Percentiles rank a stretch among this genome's conserved stretches.
phyloP scores from a whole-genome alignment of 306 rosid genomes.

The Cicer yamashitae region DNA sequence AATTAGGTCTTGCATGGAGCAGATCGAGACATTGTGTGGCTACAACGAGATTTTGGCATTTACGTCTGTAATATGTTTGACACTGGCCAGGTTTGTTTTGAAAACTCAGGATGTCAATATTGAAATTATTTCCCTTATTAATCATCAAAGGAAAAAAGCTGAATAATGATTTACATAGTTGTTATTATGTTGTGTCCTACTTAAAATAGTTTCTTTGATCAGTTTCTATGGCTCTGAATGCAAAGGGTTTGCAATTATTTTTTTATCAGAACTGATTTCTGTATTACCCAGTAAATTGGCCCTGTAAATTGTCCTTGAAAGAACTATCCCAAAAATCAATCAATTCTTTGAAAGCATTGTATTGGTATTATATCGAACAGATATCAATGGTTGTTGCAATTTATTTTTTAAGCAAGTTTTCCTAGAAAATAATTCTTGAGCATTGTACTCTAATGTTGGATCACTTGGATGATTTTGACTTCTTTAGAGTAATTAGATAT shows the following conservation, averaged over 20 bases:
- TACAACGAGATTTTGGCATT: constrained; percentile 97
- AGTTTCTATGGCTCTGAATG: constrained; percentile 26
- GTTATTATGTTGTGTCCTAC: constrained; percentile 26
- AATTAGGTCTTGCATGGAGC: constrained; percentile 98
- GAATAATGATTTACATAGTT: constrained; percentile 6
- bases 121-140: constrained; percentile 14
- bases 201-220: constrained; percentile 22
- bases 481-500: constrained; percentile 25
- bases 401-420: constrained; percentile 4
- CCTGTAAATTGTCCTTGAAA: constrained; percentile 15
- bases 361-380: constrained; percentile 8
- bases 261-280: constrained; percentile 22
- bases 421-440: constrained; percentile 1
- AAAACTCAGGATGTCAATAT: constrained; percentile 31
- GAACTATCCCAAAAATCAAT: constrained; percentile 19
- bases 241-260: background rate
- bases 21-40: constrained; percentile 89
- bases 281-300: constrained; percentile 16
- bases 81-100: constrained; percentile 88
- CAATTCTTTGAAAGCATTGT: constrained; percentile 15
- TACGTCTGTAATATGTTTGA: constrained; percentile 92
- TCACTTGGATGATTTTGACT: constrained; percentile 25
- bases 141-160: constrained; percentile 21
- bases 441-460: constrained; percentile 23
- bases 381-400: background rate